Evolutionary conservation across 1,284 basidiomycete genomes (phyloP).

Genomic region (Ustilago curta): DNA sequence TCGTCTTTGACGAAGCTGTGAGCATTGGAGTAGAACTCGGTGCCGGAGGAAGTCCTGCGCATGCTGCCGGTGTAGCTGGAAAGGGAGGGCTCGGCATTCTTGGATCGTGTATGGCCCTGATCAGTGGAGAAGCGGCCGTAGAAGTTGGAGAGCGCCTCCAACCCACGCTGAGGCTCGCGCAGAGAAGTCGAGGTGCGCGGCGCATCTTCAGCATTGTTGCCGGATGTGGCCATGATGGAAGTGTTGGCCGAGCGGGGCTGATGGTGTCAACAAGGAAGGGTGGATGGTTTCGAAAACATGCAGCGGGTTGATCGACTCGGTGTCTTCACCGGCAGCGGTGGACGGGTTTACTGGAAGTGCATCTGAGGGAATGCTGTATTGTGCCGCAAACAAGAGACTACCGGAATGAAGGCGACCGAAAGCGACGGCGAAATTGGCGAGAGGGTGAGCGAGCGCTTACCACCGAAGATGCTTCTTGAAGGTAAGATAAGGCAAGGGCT

Average conservation of each 20-base stretch:
- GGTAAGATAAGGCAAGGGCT: background rate
- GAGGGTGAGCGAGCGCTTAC: background rate
- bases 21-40: slow-evolving; percentile 35
- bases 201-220: slow-evolving; percentile 11
- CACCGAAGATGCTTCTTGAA: background rate
- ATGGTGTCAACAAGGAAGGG: too few species aligned
- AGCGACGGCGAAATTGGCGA: background rate
- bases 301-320: slow-evolving; percentile 1
- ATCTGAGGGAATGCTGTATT: slow-evolving; percentile 2
- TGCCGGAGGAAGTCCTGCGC: slow-evolving; percentile 36
- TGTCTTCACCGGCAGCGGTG: slow-evolving; percentile 6
- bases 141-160: slow-evolving; percentile 48
- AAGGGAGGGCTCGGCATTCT: slow-evolving; percentile 22
- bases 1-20: slow-evolving; percentile 26
- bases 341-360: too few species aligned
- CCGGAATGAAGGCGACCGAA: background rate
- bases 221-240: slow-evolving; percentile 23
- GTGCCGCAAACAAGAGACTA: background rate
- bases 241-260: background rate
- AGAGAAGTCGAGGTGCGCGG: slow-evolving; percentile 21
- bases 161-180: slow-evolving; percentile 40
- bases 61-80: slow-evolving; percentile 39
- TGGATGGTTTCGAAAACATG: slow-evolving; percentile 3
- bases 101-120: slow-evolving; percentile 21
- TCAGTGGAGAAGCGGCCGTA: slow-evolving; percentile 44